These are phyloP conservation scores for Orychophragmus violaceus DNA, from an alignment of 345 rosid species.

Conservation along the genomic window DNA sequence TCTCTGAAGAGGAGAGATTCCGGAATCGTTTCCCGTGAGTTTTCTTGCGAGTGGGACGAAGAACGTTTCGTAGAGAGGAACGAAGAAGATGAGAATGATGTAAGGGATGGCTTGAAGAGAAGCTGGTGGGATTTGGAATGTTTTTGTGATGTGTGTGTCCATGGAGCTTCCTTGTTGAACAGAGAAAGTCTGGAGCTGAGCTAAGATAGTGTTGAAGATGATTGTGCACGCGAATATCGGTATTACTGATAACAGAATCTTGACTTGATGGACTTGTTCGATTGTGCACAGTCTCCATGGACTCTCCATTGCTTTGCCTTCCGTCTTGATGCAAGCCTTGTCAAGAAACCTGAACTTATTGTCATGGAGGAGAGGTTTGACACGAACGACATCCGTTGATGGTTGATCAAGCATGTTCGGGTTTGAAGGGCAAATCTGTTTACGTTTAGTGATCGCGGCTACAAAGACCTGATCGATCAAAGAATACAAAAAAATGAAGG, in stretches of 20 bases:
- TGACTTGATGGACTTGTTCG: slow-evolving; percentile 58
- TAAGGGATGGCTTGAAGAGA: slow-evolving; percentile 57
- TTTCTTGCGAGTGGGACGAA: slow-evolving; percentile 42
- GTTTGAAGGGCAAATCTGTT: slow-evolving; percentile 64
- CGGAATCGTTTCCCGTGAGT: slow-evolving; percentile 35
- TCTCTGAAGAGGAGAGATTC: slow-evolving; percentile 54
- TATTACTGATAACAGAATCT: slow-evolving; percentile 45
- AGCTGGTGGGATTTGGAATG: slow-evolving; percentile 48
- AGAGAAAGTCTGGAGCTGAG: slow-evolving; percentile 69
- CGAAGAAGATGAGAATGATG: slow-evolving; percentile 42
- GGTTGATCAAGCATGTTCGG: slow-evolving; percentile 44
- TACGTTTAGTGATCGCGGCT: slow-evolving; percentile 71
- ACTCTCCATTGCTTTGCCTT: slow-evolving; percentile 54
- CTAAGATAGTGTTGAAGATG: slow-evolving; percentile 55
- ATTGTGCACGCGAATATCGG: slow-evolving; percentile 60
- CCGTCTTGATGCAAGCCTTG: slow-evolving; percentile 72
- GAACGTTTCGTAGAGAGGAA: slow-evolving; percentile 47
- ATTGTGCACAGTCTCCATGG: slow-evolving; percentile 89
- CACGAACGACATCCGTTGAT: slow-evolving; percentile 27
- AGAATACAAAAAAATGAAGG: not conserved
- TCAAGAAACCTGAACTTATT: slow-evolving; percentile 83
- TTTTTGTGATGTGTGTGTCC: slow-evolving; percentile 37
- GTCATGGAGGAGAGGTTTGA: slow-evolving; percentile 38
- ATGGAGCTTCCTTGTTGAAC: slow-evolving; percentile 54
- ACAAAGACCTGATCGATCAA: slow-evolving; percentile 54